phyloP scores from a whole-genome alignment of 768 basidiomycete genomes.

The Lactifluus rugatus region DNA sequence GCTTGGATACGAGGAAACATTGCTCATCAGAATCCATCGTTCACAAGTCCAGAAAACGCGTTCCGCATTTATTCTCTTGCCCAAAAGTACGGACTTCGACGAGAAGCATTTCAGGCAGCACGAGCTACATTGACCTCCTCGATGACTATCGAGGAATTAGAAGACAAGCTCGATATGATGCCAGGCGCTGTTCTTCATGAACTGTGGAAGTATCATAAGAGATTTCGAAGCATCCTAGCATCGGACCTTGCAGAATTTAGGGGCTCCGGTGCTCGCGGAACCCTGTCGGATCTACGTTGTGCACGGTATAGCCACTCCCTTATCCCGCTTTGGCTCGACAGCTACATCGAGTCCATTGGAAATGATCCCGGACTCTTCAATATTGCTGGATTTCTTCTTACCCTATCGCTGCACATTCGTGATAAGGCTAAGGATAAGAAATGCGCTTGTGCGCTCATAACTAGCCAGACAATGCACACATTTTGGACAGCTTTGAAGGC shows the following conservation, averaged over 20 bases:
- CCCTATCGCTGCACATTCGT: neutral
- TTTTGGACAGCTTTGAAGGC: neutral
- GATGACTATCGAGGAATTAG: neutral
- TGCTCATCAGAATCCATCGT: neutral
- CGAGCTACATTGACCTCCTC: neutral
- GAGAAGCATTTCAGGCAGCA: neutral
- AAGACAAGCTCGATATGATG: neutral
- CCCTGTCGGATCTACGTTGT: neutral
- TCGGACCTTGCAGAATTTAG: neutral
- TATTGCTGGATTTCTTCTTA: neutral
- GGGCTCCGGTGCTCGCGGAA: neutral
- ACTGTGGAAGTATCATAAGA: neutral
- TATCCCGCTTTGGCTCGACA: slow-evolving; percentile 1
- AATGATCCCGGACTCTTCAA: neutral
- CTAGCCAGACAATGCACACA: neutral
- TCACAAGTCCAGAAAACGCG: neutral
- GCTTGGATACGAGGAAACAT: neutral
- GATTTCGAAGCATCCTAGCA: too few species aligned
- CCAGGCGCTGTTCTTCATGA: neutral
- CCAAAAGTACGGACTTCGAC: neutral
- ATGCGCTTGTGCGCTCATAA: neutral
- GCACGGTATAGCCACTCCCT: neutral
- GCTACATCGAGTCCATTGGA: neutral
- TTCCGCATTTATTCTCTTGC: neutral
- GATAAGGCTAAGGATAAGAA: neutral